Percentiles rank a stretch among this genome's conserved stretches.
Evolutionary conservation across 2,329 filamentous ascomycete genomes (phyloP).

Genomic region (Ophiosphaerella narmari): DNA sequence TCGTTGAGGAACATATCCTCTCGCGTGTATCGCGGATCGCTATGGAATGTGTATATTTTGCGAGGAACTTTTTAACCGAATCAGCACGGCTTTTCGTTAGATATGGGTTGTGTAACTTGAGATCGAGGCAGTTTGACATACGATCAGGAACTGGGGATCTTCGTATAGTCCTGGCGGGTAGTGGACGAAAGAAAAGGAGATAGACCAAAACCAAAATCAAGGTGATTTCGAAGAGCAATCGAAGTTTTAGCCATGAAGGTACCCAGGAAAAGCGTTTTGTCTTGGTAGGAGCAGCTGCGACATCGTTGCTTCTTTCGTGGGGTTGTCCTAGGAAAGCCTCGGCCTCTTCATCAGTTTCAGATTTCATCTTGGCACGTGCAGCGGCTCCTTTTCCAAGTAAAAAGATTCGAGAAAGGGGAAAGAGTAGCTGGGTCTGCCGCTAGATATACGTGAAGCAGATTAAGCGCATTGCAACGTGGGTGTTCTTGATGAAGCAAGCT

Average conservation of each 20-base stretch:
- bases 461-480: conserved; percentile 1
- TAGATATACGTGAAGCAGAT: conserved; percentile 1
- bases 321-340: conserved; percentile 12
- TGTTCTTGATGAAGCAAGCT: neutral
- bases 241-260: conserved; percentile 7
- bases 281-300: neutral
- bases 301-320: conserved; percentile 3
- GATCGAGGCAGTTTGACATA: conserved; percentile 5
- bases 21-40: conserved; percentile 19
- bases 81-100: conserved; percentile 3
- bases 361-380: neutral
- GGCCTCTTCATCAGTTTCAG: conserved; percentile 12
- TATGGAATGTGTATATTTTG: conserved; percentile 27
- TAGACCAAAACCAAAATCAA: conserved; percentile 16
- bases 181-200: conserved; percentile 14
- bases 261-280: neutral
- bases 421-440: neutral
- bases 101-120: no score
- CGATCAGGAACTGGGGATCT: conserved; percentile 22
- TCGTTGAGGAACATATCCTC: conserved; percentile 32
- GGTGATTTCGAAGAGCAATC: conserved; percentile 14
- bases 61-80: conserved; percentile 12
- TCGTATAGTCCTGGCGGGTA: conserved; percentile 7
- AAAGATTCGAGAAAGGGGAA: neutral
- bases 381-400: neutral